Evolutionary conservation across 2,329 filamentous ascomycete species (phyloP).

Genomic region (Xylariaceae sp.): DNA sequence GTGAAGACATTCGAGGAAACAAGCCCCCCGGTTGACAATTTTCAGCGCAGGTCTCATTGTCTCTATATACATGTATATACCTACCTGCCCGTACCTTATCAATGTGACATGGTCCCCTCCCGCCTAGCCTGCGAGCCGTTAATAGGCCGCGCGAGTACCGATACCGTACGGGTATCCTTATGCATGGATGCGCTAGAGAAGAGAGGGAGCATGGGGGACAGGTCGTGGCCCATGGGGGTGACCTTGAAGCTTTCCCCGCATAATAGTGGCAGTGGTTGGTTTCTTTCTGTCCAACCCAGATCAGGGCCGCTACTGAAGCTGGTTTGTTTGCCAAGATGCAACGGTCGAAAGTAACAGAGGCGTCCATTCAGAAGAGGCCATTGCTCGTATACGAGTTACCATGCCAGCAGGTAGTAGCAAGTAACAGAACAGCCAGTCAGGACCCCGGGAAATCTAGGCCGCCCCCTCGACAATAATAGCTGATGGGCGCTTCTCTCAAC

Average conservation of each 20-base stretch:
- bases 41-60: background rate
- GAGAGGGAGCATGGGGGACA: background rate
- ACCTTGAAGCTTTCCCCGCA: slow-evolving; percentile 9
- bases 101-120: background rate
- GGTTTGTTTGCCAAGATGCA: background rate
- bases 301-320: background rate
- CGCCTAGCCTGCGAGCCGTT: background rate
- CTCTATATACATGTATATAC: slow-evolving; percentile 1
- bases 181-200: slow-evolving; percentile 15
- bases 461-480: background rate
- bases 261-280: background rate
- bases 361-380: too few species aligned
- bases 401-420: background rate
- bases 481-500: background rate
- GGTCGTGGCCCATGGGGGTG: too few species aligned
- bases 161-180: background rate
- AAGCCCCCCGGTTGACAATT: slow-evolving; percentile 1
- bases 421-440: background rate
- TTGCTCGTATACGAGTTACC: background rate
- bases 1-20: background rate
- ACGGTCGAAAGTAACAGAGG: background rate
- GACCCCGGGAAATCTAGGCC: slow-evolving; percentile 13
- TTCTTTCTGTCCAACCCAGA: background rate
- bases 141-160: background rate
- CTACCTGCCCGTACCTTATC: background rate